Conservation (phyloP, 257 asterid species). For the Gynochthodes officinalis region DNA sequence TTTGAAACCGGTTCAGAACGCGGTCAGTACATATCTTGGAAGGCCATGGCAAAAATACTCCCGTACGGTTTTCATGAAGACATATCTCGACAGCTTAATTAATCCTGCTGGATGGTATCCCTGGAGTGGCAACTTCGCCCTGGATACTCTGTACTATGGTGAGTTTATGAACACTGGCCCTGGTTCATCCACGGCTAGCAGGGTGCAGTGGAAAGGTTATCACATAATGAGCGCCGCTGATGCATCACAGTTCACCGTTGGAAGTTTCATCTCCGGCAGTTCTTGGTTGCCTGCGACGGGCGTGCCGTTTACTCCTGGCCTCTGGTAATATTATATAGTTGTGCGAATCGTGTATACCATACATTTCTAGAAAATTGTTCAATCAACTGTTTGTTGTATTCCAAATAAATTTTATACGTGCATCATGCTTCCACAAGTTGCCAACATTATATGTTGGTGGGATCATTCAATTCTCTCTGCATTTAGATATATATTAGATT, state of each 20-base stretch:
- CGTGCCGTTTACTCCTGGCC: slow-evolving; percentile 53
- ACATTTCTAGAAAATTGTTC: too few species aligned
- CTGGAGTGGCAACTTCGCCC: slow-evolving; percentile 70
- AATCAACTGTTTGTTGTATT: too few species aligned
- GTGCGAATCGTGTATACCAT: too few species aligned
- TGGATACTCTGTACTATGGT: slow-evolving; percentile 65
- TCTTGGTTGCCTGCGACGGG: slow-evolving; percentile 63
- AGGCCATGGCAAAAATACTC: slow-evolving; percentile 80
- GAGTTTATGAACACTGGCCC: slow-evolving; percentile 77
- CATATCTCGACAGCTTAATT: slow-evolving; percentile 46
- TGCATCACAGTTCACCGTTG: slow-evolving; percentile 59
- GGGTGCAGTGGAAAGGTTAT: slow-evolving; percentile 55
- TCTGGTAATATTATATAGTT: neutral
- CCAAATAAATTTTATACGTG: too few species aligned
- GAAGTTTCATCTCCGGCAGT: slow-evolving; percentile 53
- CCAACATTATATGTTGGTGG: too few species aligned
- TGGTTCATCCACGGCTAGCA: slow-evolving; percentile 54
- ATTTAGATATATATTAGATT: too few species aligned
- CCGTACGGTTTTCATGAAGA: slow-evolving; percentile 61
- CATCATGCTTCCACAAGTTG: too few species aligned
- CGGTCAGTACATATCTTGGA: slow-evolving; percentile 66
- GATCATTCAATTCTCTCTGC: too few species aligned
- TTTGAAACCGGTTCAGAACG: slow-evolving; percentile 37
- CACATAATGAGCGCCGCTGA: slow-evolving; percentile 16
- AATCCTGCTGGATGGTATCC: slow-evolving; percentile 80